Percentiles rank a stretch among this genome's conserved stretches.
Evolutionary conservation across 2,329 filamentous ascomycete species (phyloP).

Genomic region (Teratosphaeria epicoccoides): DNA sequence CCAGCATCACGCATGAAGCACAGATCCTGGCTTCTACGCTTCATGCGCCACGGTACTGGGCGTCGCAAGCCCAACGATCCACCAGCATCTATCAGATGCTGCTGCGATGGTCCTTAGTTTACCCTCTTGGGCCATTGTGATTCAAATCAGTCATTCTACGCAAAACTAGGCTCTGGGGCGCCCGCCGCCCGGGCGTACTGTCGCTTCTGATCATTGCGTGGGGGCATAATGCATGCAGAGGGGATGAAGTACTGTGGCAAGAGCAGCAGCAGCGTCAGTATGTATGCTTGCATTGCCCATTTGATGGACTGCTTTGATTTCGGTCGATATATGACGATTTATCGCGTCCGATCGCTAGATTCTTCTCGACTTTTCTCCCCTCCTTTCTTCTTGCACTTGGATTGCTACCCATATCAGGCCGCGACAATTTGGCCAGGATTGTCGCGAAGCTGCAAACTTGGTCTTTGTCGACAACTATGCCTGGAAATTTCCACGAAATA

Average conservation of each 20-base stretch:
- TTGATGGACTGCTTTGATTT: not conserved
- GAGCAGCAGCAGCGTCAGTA: not conserved
- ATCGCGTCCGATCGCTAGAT: not conserved
- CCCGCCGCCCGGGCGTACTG: not conserved
- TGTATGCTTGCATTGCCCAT: not conserved
- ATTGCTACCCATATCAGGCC: no score
- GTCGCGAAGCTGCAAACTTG: not conserved
- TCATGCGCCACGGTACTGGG: not conserved
- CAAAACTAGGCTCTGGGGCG: not conserved
- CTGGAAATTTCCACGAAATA: conserved; percentile 15
- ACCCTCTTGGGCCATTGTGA: not conserved
- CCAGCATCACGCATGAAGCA: not conserved
- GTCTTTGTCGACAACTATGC: conserved; percentile 2
- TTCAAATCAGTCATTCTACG: not conserved
- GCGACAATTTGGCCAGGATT: not conserved
- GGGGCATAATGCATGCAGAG: no score
- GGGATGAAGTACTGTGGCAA: not conserved
- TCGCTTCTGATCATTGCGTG: no score
- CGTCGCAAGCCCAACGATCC: not conserved
- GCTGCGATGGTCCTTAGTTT: not conserved
- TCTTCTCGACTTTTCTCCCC: not conserved
- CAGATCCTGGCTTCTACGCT: not conserved
- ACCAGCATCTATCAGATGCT: not conserved
- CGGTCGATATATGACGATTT: not conserved
- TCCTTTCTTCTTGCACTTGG: not conserved